A percentile compares a stretch with the other conserved stretches of the same genome.
phyloP scores from a whole-genome alignment of 2,329 filamentous ascomycete species.

The Microdochium nivale region DNA sequence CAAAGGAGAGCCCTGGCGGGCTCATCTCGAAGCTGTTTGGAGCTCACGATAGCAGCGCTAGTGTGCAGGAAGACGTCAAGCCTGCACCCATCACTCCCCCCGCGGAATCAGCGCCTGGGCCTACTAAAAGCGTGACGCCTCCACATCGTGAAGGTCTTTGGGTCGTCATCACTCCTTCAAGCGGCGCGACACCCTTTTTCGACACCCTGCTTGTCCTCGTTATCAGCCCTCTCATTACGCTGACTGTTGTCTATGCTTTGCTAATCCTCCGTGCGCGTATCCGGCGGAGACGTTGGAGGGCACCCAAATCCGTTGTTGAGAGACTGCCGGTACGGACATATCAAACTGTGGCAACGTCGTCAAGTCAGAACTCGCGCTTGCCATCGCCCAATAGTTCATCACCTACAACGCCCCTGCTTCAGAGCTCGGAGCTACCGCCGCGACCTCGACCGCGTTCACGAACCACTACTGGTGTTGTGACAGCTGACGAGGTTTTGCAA shows the following conservation, averaged over 20 bases:
- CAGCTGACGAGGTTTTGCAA: conserved; percentile 36
- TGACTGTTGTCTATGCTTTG: conserved; percentile 87
- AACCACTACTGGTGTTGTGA: conserved; percentile 53
- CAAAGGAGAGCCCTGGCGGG: conserved; percentile 16
- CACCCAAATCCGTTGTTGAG: conserved; percentile 94
- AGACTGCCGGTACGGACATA: conserved; percentile 92
- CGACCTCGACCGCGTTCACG: conserved; percentile 54
- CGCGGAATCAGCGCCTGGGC: conserved; percentile 11
- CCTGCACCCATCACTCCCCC: conserved; percentile 14
- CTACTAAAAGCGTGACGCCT: conserved; percentile 19
- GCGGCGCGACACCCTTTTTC: conserved; percentile 85
- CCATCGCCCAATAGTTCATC: conserved; percentile 58
- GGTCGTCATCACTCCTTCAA: conserved; percentile 93
- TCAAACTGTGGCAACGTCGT: conserved; percentile 66
- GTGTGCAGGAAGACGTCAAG: conserved; percentile 18
- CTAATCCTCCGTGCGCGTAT: conserved; percentile 83
- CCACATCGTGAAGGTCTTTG: conserved; percentile 70
- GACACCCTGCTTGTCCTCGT: conserved; percentile 96
- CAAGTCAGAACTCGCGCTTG: conserved; percentile 46
- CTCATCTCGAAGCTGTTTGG: conserved; percentile 43
- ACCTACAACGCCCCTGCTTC: conserved; percentile 73
- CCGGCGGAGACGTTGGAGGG: conserved; percentile 82
- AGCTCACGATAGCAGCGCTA: conserved; percentile 27
- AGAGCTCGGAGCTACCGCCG: conserved; percentile 36
- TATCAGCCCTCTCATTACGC: conserved; percentile 82